Percentiles rank a stretch among this genome's conserved stretches.
phyloP scores from a whole-genome alignment of 2,329 filamentous ascomycete species.

The Amauroascus verrucosus region DNA sequence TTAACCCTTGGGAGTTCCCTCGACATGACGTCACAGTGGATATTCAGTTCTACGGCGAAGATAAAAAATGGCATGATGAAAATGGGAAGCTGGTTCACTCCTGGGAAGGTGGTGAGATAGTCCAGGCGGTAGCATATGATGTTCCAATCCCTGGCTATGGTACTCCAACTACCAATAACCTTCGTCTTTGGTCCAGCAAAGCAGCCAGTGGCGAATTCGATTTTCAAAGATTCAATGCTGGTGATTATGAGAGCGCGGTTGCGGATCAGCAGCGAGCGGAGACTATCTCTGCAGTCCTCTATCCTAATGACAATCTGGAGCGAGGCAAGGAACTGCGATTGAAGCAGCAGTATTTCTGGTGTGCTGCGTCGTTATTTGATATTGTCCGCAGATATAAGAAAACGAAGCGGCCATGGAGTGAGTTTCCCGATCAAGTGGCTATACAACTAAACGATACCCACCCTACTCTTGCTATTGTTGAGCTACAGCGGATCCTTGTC shows the following conservation, averaged over 20 bases:
- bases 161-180: constrained; percentile 87
- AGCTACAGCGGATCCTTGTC: constrained; percentile 83
- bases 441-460: constrained; percentile 98
- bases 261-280: constrained; percentile 98
- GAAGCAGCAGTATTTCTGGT: constrained; percentile 99
- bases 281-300: constrained; percentile 93
- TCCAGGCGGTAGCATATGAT: constrained; percentile 87
- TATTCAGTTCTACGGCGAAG: constrained; percentile 89
- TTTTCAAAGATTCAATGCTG: constrained; percentile 98
- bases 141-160: constrained; percentile 83
- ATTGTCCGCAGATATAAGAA: constrained; percentile 99
- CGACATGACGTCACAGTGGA: constrained; percentile 91
- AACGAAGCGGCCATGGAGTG: constrained; percentile 76
- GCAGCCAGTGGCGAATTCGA: constrained; percentile 95
- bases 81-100: constrained; percentile 62
- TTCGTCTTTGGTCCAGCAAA: constrained; percentile 95
- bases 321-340: constrained; percentile 91
- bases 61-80: constrained; percentile 62
- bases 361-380: constrained; percentile 88
- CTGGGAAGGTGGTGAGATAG: constrained; percentile 91
- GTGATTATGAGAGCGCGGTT: constrained; percentile 95
- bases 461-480: constrained; percentile 89
- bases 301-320: constrained; percentile 95
- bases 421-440: constrained; percentile 89
- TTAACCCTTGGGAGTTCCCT: constrained; percentile 98